Conservation (phyloP, 805 yeast species). For the Suhomyces faveliae region DNA sequence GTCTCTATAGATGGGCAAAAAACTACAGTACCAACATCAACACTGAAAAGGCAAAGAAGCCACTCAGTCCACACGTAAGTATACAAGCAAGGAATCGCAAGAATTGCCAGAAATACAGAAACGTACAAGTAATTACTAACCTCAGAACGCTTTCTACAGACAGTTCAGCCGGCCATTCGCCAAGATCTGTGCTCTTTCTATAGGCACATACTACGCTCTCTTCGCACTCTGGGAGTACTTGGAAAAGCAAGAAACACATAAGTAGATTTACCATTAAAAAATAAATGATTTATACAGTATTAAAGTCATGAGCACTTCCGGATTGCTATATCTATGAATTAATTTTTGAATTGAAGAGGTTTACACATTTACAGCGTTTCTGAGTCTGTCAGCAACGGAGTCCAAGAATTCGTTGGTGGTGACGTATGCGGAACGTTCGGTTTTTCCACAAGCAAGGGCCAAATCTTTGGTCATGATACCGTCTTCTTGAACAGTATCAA, state of each 20-base stretch:
- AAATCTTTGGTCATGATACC: slow-evolving; percentile 82
- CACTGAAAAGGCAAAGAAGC: background rate
- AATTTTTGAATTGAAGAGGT: slow-evolving; percentile 16
- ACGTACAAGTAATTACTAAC: no score
- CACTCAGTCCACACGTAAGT: slow-evolving; percentile 11
- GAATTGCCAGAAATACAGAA: no score
- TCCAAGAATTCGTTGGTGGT: slow-evolving; percentile 75
- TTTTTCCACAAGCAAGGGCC: slow-evolving; percentile 67
- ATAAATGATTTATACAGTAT: background rate
- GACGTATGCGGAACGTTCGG: slow-evolving; percentile 61
- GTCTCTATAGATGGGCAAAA: background rate
- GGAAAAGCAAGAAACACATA: slow-evolving; percentile 19
- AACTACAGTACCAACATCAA: background rate
- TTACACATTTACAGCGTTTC: slow-evolving; percentile 11
- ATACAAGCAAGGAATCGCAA: background rate
- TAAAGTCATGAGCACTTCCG: background rate
- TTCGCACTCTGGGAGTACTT: slow-evolving; percentile 45
- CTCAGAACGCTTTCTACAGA: slow-evolving; percentile 38
- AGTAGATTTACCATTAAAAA: background rate
- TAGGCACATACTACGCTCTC: slow-evolving; percentile 47
- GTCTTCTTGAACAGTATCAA: slow-evolving; percentile 71
- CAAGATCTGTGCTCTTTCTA: slow-evolving; percentile 44
- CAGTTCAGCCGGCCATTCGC: slow-evolving; percentile 46
- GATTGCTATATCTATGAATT: background rate
- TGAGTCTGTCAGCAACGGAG: slow-evolving; percentile 65